Conservation (phyloP, 805 yeast species). For the Priceomyces medius region DNA sequence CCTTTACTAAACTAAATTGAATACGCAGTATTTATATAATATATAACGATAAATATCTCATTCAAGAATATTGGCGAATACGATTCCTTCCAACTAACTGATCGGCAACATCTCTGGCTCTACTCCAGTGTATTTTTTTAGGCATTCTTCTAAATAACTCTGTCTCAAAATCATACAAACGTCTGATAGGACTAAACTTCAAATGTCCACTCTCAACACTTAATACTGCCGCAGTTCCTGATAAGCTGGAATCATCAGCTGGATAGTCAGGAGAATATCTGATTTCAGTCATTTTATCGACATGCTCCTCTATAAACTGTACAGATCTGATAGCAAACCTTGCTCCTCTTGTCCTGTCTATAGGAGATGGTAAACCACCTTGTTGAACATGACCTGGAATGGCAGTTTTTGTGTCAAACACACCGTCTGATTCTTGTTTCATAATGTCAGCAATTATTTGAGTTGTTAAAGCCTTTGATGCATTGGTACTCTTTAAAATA, state of each 20-base stretch:
- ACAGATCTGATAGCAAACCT: constrained; percentile 89
- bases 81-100: constrained; percentile 71
- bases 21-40: background rate
- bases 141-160: constrained; percentile 82
- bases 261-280: constrained; percentile 33
- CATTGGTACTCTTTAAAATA: constrained; percentile 77
- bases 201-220: constrained; percentile 81
- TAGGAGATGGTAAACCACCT: constrained; percentile 92
- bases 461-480: constrained; percentile 80
- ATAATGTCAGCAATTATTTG: constrained; percentile 81
- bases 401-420: constrained; percentile 89
- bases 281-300: constrained; percentile 18
- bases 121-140: constrained; percentile 80
- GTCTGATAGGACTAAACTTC: constrained; percentile 69
- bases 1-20: background rate
- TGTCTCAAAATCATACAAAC: constrained; percentile 84
- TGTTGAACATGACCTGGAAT: constrained; percentile 98
- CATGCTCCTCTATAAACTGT: constrained; percentile 71
- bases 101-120: constrained; percentile 74
- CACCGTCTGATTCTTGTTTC: constrained; percentile 70
- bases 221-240: constrained; percentile 69
- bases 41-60: background rate
- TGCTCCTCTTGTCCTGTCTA: constrained; percentile 87
- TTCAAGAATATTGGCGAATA: background rate
- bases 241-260: constrained; percentile 29